Base-by-base conservation (phyloP, 2,329 filamentous ascomycete genomes). In the Fusarium vanettenii region DNA sequence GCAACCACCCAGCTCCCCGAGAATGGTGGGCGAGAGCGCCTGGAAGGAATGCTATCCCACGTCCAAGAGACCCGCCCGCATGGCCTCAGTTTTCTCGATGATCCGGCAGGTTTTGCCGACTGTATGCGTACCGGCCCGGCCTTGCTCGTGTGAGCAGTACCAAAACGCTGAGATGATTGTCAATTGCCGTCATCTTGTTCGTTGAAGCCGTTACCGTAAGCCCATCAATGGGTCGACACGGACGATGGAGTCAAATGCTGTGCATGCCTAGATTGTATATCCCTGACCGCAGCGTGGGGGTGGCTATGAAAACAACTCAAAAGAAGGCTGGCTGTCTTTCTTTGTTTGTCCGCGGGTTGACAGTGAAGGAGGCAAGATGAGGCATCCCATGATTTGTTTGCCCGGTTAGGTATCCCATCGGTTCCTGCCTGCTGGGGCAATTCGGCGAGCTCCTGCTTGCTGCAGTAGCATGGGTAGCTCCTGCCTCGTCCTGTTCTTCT, bases 51-150 rank as follows among this genome's bases (percentile, higher is more conserved):
- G 20, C 14, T 60, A 45, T 60, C 62, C 64, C 41, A 68, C 45
- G 64, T 41, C 60, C 37, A 55, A 39, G 29, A 33, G 22, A 60
- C 22, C 39, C 45, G 62, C 61, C 59, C 48, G 52, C 45, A 48
- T 16, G 45, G 41, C 25, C 60, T 48, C 41, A 69, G 43, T 59
- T 50, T 52, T 18, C 64, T 13, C 33, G n/a, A 59, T 43, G 33
- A 22, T 57, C 61, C 35, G 22, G 52, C 45, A 50, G 41, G 20
- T 66, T 43, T 39, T 61, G 50, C 63, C 62, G 66, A 37, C 7
- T 13, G 27, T 65, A 70, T 68, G 72, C 69, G 63, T 68, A 61
- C 60, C 73, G 66, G 73, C 25, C 73, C 63, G 73, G 69, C 18
- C 31, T 9, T 35, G 33, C 41, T 64, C 48, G 61, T 64, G 41